phyloP scores from a whole-genome alignment of 257 asterid genomes.

The Ocimum tenuiflorum region DNA sequence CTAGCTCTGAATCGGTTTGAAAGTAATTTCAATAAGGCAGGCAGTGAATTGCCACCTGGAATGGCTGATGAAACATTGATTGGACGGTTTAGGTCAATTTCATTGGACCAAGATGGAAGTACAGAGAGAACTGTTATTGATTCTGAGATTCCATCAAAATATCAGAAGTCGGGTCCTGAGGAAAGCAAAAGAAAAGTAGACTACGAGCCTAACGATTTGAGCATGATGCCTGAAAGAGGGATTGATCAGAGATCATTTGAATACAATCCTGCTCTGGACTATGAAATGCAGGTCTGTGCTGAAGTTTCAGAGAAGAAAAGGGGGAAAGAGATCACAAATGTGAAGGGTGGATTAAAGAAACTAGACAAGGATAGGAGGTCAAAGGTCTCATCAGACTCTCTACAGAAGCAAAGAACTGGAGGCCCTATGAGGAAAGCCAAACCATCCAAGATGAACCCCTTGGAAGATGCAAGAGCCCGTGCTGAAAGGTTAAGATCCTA shows the following conservation, averaged over 20 bases:
- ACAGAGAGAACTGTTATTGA: conserved; percentile 50
- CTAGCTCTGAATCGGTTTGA: conserved; percentile 40
- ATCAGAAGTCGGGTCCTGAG: conserved; percentile 43
- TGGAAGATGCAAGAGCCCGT: conserved; percentile 89
- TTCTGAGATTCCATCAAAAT: conserved; percentile 54
- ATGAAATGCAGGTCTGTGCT: conserved; percentile 66
- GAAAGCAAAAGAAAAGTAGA: conserved; percentile 34
- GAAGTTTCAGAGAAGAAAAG: conserved; percentile 39
- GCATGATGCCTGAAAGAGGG: conserved; percentile 75
- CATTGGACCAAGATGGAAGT: conserved; percentile 45
- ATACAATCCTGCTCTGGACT: conserved; percentile 63
- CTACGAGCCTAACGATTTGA: conserved; percentile 79
- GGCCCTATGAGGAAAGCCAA: conserved; percentile 72
- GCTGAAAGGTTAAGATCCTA: conserved; percentile 87
- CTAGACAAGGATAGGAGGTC: conserved; percentile 53
- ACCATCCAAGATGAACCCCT: conserved; percentile 58
- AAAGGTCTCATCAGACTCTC: conserved; percentile 40
- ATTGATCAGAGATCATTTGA: conserved; percentile 46
- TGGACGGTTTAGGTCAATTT: conserved; percentile 73
- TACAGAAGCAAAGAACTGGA: conserved; percentile 56
- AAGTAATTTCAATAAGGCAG: conserved; percentile 27
- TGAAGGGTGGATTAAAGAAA: conserved; percentile 42
- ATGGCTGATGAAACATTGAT: conserved; percentile 70
- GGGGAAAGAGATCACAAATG: conserved; percentile 30
- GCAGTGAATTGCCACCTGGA: conserved; percentile 41